Evolutionary conservation across 352 stramenopile genomes (phyloP), one percentile per base, ranked within the genome.

Genomic region (Blastocystis sp.): DNA sequence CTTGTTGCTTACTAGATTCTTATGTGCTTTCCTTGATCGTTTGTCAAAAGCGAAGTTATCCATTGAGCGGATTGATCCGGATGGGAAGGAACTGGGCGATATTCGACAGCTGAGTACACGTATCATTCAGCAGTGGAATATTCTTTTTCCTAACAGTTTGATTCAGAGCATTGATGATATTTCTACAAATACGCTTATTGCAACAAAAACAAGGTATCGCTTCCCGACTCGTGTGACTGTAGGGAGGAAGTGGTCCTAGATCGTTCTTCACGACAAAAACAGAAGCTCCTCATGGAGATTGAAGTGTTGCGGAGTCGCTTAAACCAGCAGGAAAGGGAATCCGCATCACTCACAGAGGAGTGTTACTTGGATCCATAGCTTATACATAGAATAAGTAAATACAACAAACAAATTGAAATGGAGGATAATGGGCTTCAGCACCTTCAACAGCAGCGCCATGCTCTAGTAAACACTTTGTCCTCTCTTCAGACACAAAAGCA

Each of bases 91-190:
- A 13, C 20, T 68, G n/a, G 39, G 37, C 2, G 56, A 68, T 45
- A 66, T 85, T 7, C 30, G 53, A 39, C 73, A 85, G 43, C 73
- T 85, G 20, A 85, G 73, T 45, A 85, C 73, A 20, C 73, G 73
- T n/a, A 68, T 85, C 18, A 85, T 85, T n/a, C 73, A 85, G 26
- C 73, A 85, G 20, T 85, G 73, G 73, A 85, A 85, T 16, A 54
- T 26, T 20, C 73, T 85, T 13, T 85, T 85, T 47, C 73, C 73
- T 4, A 85, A 85, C 53, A 85, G 26, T 85, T 34, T 45, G 26
- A 85, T 85, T 45, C 20, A 85, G 18, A 85, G 73, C 24, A 45
- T 43, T 68, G 47, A 85, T 45, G 30, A 68, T 45, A 30, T 85
- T 16, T 54, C 47, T 8, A 16, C 73, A 68, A 85, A 85, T 30